Percentiles rank a stretch among this genome's conserved stretches.
Evolutionary conservation across 345 rosid species (phyloP).

Genomic region (Murraya koenigii): DNA sequence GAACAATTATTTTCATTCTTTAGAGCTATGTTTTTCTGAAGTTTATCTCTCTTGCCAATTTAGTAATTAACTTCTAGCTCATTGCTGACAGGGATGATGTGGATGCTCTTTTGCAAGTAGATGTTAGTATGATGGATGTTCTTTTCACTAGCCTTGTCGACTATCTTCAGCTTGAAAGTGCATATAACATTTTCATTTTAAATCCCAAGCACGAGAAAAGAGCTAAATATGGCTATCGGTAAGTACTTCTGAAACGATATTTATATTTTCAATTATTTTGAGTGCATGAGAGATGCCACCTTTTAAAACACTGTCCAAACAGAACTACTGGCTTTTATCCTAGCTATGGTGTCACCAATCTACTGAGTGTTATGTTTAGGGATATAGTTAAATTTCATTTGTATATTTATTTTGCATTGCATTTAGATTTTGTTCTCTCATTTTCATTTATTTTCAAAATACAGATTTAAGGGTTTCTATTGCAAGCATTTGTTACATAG

Average conservation of each 20-base stretch:
- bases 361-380: neutral
- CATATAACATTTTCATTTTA: slow-evolving; percentile 83
- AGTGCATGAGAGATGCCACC: neutral
- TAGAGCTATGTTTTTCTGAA: neutral
- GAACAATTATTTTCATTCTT: neutral
- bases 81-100: slow-evolving; percentile 54
- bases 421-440: too few relatives aligned
- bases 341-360: neutral
- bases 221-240: slow-evolving; percentile 91
- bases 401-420: neutral
- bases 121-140: slow-evolving; percentile 76
- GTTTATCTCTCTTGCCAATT: slow-evolving; percentile 18
- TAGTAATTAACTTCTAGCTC: slow-evolving; percentile 15
- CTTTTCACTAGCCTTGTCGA: slow-evolving; percentile 83
- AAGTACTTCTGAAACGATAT: slow-evolving; percentile 17
- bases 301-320: neutral
- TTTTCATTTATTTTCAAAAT: neutral
- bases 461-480: neutral
- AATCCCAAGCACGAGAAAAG: slow-evolving; percentile 64
- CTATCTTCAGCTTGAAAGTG: slow-evolving; percentile 83
- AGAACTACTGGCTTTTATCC: slow-evolving; percentile 1
- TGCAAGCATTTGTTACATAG: neutral
- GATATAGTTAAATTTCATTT: neutral
- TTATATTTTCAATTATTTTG: slow-evolving; percentile 6
- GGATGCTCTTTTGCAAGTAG: slow-evolving; percentile 82